A percentile compares a stretch with the other conserved stretches of the same genome.
These are phyloP conservation scores for Aegilops speltoides DNA, from an alignment of 176 grass and related monocot genomes.

Conservation along the genomic window DNA sequence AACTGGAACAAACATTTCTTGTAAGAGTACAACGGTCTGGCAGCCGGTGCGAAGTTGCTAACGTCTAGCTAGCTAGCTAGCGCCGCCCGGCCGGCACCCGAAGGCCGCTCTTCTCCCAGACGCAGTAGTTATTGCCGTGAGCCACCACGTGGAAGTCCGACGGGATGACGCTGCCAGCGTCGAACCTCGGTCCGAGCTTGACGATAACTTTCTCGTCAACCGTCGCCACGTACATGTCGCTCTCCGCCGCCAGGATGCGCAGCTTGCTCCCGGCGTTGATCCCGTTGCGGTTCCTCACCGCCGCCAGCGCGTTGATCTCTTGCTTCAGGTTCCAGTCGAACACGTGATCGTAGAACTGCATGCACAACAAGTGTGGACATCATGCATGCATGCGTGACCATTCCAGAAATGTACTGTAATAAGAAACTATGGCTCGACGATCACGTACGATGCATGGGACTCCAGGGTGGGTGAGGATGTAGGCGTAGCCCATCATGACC, in stretches of 20 bases:
- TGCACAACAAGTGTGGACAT: not conserved
- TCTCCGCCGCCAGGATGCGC: constrained; percentile 52
- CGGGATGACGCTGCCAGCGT: constrained; percentile 65
- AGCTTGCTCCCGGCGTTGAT: constrained; percentile 58
- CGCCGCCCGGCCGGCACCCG: constrained; percentile 14
- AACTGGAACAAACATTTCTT: not conserved
- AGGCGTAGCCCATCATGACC: too few relatives aligned
- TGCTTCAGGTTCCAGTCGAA: constrained; percentile 80
- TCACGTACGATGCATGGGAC: constrained; percentile 70
- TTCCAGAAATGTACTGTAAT: too few relatives aligned
- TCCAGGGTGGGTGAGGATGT: constrained; percentile 31
- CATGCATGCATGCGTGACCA: too few relatives aligned
- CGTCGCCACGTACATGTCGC: constrained; percentile 56
- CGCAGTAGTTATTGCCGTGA: constrained; percentile 68
- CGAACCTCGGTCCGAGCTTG: constrained; percentile 64
- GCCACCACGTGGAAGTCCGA: constrained; percentile 49
- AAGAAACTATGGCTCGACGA: too few relatives aligned
- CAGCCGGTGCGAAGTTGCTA: not conserved
- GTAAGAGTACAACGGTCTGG: not conserved
- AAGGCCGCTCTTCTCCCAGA: constrained; percentile 67
- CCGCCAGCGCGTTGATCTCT: constrained; percentile 46
- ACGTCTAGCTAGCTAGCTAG: not conserved
- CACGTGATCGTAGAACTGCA: constrained; percentile 80
- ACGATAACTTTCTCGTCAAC: constrained; percentile 65
- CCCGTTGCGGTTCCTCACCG: constrained; percentile 47